phyloP scores from a whole-genome alignment of 2,329 filamentous ascomycete species.

The Tolypocladium nubicola region DNA sequence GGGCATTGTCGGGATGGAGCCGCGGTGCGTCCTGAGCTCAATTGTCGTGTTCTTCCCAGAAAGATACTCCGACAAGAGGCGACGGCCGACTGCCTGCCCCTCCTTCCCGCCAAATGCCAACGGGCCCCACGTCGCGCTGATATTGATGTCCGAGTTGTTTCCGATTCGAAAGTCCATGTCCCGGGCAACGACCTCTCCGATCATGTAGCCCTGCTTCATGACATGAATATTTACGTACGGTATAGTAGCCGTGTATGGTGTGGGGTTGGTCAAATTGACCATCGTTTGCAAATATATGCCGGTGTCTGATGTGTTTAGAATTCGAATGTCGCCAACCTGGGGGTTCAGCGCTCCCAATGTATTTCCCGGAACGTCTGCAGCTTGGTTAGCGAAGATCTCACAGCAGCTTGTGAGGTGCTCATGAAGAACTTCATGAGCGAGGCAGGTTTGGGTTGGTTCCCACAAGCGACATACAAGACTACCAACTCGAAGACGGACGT shows the following conservation, averaged over 20 bases:
- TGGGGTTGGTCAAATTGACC: slow-evolving; percentile 85
- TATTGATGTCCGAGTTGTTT: slow-evolving; percentile 57
- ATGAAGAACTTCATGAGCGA: not conserved
- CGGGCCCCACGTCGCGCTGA: slow-evolving; percentile 69
- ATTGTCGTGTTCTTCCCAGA: slow-evolving; percentile 81
- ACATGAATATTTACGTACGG: slow-evolving; percentile 73
- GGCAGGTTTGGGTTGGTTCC: not conserved
- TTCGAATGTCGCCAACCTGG: slow-evolving; percentile 58
- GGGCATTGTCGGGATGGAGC: slow-evolving; percentile 65
- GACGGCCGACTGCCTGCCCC: slow-evolving; percentile 52
- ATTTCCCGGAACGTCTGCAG: slow-evolving; percentile 47
- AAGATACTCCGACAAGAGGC: slow-evolving; percentile 75
- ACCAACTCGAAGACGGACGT: slow-evolving; percentile 57
- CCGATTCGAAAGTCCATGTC: slow-evolving; percentile 57
- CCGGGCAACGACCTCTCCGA: slow-evolving; percentile 64
- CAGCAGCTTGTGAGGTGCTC: slow-evolving; percentile 10
- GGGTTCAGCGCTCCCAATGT: slow-evolving; percentile 41
- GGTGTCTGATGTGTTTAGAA: slow-evolving; percentile 61
- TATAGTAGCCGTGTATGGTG: slow-evolving; percentile 71
- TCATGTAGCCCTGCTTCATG: slow-evolving; percentile 57
- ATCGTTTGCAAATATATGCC: slow-evolving; percentile 61
- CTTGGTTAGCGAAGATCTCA: slow-evolving; percentile 20
- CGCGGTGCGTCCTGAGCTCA: slow-evolving; percentile 58
- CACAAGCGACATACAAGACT: slow-evolving; percentile 12
- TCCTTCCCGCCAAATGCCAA: slow-evolving; percentile 45